Percentiles rank a stretch among this genome's conserved stretches.
phyloP scores from a whole-genome alignment of 257 asterid species.

The Solanum virginianum region DNA sequence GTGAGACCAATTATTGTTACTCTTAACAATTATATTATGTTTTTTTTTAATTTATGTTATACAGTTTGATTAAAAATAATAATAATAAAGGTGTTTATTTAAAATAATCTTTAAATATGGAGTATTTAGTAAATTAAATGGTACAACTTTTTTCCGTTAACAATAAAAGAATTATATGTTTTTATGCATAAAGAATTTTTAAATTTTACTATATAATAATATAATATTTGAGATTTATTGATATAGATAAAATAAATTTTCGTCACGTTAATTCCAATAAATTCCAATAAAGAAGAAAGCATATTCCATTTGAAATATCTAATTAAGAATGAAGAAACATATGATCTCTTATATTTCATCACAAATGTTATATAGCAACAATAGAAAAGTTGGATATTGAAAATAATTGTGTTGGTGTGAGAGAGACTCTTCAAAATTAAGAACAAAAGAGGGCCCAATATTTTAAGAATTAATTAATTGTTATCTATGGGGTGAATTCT shows the following conservation, averaged over 20 bases:
- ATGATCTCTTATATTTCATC: neutral
- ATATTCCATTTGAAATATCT: neutral
- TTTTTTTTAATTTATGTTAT: too few species aligned
- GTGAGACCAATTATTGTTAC: neutral
- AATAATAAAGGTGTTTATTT: too few species aligned
- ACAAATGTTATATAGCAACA: neutral
- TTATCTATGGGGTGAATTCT: neutral
- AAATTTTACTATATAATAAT: too few species aligned
- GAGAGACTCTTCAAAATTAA: neutral
- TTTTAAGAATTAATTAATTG: neutral
- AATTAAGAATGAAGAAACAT: rapidly evolving
- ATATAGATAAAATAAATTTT: too few species aligned
- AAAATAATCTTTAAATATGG: too few species aligned
- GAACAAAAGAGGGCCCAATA: neutral
- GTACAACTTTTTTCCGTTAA: too few species aligned
- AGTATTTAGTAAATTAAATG: neutral
- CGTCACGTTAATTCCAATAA: too few species aligned
- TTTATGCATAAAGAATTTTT: too few species aligned
- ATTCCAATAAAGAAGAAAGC: too few species aligned
- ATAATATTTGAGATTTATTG: too few species aligned
- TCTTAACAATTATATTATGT: neutral
- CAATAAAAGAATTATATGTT: too few species aligned
- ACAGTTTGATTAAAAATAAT: too few species aligned
- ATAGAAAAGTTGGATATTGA: neutral
- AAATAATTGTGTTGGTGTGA: neutral